Base-by-base conservation (phyloP, 2,329 filamentous ascomycete genomes). In the Diaporthe ampelina region DNA sequence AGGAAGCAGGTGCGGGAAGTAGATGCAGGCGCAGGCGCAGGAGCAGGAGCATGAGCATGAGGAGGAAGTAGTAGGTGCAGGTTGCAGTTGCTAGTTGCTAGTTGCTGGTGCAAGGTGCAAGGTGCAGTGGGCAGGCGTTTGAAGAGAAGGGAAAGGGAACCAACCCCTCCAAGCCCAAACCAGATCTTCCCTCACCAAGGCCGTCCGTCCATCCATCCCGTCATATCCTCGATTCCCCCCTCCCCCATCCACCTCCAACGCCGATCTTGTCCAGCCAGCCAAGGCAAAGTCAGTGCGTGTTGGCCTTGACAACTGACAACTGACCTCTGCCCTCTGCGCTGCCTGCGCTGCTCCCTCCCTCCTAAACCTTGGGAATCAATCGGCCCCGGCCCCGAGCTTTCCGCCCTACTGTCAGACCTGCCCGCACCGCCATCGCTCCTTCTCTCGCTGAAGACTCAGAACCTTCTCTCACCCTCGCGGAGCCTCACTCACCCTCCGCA, bases 391-490 rank as follows among this genome's bases (percentile, higher is more conserved):
- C 56, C 68, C 56, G 52, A 61, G 26, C 26, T 11, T 29, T 35
- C 61, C 59, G 37, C 71, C 59, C 43, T 67, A 5, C 40, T 19
- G 15, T 6, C 40, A 19, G 15, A 24, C 50, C 61, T 63, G 61
- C 24, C 54, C 71, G 32, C 56, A 43, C 48, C 71, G 61, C 67
- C 67, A 56, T 70, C 74, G 71, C 74, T 75, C 40, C 74, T 67
- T 73, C 54, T 72, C 37, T 70, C 73, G 73, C 73, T 75, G 63
- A 59, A 70, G 72, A 59, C 63, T 58, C 70, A 45, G 32, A 56
- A 50, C 65, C 52, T 61, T 69, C 29, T 52, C 40, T 32, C 48
- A 26, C 19, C 26, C 40, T 63, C 57, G 71, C 67, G 37, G 45
- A 65, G 43, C 73, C 59, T 40, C 56, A 48, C 57, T 57, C 52